A percentile compares a stretch with the other conserved stretches of the same genome.
Evolutionary conservation across 1,284 basidiomycete species (phyloP).

Genomic region (Austroboletus novae-zelandiae): DNA sequence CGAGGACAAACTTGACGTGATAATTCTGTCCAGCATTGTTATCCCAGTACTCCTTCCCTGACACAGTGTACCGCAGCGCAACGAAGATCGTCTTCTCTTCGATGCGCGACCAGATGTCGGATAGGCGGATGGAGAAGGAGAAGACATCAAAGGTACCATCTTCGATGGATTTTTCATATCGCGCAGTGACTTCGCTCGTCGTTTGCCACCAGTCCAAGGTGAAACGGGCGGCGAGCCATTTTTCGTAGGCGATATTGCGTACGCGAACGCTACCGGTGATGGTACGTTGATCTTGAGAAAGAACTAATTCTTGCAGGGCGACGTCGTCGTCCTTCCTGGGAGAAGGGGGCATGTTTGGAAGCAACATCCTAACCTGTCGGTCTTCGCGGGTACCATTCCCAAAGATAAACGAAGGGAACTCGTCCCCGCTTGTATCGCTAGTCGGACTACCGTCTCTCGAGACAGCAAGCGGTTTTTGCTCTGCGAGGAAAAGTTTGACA

Average conservation of each 20-base stretch:
- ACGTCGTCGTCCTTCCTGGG: constrained; percentile 42
- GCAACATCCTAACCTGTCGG: constrained; percentile 46
- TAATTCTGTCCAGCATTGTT: constrained; percentile 86
- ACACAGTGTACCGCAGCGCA: constrained; percentile 76
- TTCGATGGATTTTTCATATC: constrained; percentile 66
- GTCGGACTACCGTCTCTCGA: constrained; percentile 89
- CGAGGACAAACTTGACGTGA: constrained; percentile 56
- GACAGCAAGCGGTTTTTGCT: constrained; percentile 92
- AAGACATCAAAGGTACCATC: constrained; percentile 66
- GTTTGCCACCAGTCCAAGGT: constrained; percentile 96
- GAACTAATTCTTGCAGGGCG: constrained; percentile 49
- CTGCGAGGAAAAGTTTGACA: constrained; percentile 90
- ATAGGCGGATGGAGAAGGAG: constrained; percentile 62
- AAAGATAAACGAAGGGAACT: constrained; percentile 64
- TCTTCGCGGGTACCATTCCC: constrained; percentile 42
- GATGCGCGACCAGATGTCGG: constrained; percentile 64
- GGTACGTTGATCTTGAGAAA: constrained; percentile 60
- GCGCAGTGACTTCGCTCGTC: constrained; percentile 87
- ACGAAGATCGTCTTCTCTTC: constrained; percentile 86
- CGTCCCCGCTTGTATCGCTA: constrained; percentile 74
- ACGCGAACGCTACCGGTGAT: constrained; percentile 77
- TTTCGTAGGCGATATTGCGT: constrained; percentile 84
- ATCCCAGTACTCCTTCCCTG: constrained; percentile 84
- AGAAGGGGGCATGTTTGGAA: constrained; percentile 50
- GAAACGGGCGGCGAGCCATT: constrained; percentile 87